Evolutionary conservation across 495 filamentous ascomycete species (phyloP).

Genomic region (Annulohypoxylon stygium): DNA sequence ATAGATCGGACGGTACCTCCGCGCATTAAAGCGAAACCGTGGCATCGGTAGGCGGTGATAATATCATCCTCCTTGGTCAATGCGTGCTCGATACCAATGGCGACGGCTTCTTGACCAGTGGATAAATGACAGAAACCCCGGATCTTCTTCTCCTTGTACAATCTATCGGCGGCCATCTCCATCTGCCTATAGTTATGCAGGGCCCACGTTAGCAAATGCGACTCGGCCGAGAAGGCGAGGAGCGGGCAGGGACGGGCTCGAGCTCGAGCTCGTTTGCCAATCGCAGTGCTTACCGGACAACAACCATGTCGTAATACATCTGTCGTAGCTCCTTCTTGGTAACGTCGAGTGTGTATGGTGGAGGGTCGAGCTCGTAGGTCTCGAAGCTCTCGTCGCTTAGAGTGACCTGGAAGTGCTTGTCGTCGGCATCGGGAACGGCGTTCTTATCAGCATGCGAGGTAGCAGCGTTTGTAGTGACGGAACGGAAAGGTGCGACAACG

Average conservation of each 20-base stretch:
- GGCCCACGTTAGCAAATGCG: constrained; percentile 23
- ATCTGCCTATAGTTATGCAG: constrained; percentile 75
- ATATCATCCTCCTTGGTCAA: constrained; percentile 90
- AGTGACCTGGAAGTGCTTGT: constrained; percentile 90
- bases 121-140: constrained; percentile 99
- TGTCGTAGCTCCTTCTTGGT: constrained; percentile 98
- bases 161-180: constrained; percentile 98
- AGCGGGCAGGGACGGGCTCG: neutral
- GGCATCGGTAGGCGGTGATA: constrained; percentile 98
- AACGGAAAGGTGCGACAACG: constrained; percentile 68
- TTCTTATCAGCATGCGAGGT: constrained; percentile 88
- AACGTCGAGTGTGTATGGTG: constrained; percentile 87
- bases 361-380: constrained; percentile 98
- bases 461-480: constrained; percentile 95
- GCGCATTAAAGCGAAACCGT: constrained; percentile 98
- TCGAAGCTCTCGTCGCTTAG: constrained; percentile 99
- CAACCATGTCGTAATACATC: constrained; percentile 99
- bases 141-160: constrained; percentile 99
- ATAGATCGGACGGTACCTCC: constrained; percentile 91
- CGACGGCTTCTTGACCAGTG: constrained; percentile 96
- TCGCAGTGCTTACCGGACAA: constrained; percentile 75
- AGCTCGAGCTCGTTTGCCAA: constrained; percentile 12
- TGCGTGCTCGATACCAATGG: constrained; percentile 96
- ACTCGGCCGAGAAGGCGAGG: constrained; percentile 17
- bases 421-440: constrained; percentile 84